phyloP scores from a whole-genome alignment of 2,329 filamentous ascomycete species.

The Penicillium nordicum region DNA sequence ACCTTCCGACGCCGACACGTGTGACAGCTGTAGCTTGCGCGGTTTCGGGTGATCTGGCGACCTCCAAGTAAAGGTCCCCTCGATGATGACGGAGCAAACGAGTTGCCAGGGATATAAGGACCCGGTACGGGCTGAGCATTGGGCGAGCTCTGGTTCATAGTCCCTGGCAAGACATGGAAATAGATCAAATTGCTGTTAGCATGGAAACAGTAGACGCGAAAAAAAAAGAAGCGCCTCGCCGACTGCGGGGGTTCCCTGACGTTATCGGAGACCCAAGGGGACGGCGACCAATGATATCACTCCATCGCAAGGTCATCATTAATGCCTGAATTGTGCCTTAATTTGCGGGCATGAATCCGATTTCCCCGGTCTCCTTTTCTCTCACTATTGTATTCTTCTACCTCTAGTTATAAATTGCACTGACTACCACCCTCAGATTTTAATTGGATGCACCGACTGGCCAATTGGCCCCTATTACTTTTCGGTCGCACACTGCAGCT shows the following conservation, averaged over 20 bases:
- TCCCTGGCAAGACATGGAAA: neutral
- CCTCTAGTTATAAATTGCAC: too few relatives aligned
- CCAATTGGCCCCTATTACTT: too few relatives aligned
- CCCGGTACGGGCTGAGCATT: constrained; percentile 6
- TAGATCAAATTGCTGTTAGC: neutral
- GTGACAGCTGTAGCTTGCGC: constrained; percentile 48
- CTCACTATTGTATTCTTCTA: too few relatives aligned
- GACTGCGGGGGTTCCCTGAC: constrained; percentile 4
- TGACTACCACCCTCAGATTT: too few relatives aligned
- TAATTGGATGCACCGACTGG: too few relatives aligned
- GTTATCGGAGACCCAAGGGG: constrained; percentile 1
- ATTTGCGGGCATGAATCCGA: neutral
- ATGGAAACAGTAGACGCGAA: neutral
- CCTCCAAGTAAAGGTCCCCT: constrained; percentile 24
- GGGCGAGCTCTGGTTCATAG: constrained; percentile 16
- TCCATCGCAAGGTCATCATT: neutral
- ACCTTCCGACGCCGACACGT: constrained; percentile 47
- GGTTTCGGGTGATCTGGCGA: constrained; percentile 48
- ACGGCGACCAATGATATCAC: neutral
- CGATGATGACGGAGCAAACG: constrained; percentile 6
- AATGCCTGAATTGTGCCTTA: neutral
- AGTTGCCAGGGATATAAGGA: constrained; percentile 1
- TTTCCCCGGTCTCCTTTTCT: too few relatives aligned
- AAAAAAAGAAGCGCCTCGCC: neutral
- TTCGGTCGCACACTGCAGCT: too few relatives aligned